Conservation (phyloP, 768 basidiomycete genomes). For the Termitomyces sp. region DNA sequence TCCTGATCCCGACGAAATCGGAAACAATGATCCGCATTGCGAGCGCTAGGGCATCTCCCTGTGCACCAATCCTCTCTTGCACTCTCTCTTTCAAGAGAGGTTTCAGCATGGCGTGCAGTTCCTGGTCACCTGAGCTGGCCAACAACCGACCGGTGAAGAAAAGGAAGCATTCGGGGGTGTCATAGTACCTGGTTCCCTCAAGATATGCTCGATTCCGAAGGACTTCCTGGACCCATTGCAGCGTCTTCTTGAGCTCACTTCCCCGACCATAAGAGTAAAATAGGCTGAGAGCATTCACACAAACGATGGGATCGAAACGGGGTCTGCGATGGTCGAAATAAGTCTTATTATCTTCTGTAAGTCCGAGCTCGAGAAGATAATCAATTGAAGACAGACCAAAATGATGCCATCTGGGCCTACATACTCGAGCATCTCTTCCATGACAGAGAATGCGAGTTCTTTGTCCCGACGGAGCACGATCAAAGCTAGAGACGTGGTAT, state of each 20-base stretch:
- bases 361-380: neutral
- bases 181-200: slow-evolving; percentile 52
- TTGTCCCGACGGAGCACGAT: slow-evolving; percentile 32
- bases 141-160: slow-evolving; percentile 46
- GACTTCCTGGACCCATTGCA: slow-evolving; percentile 44
- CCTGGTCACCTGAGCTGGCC: slow-evolving; percentile 23
- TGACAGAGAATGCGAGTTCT: slow-evolving; percentile 32
- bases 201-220: slow-evolving; percentile 48
- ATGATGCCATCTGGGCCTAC: slow-evolving; percentile 46
- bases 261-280: slow-evolving; percentile 48
- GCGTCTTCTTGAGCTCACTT: slow-evolving; percentile 34
- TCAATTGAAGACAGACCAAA: slow-evolving; percentile 24
- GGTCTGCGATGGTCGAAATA: slow-evolving; percentile 48
- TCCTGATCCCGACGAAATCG: slow-evolving; percentile 30
- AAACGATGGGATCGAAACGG: slow-evolving; percentile 49
- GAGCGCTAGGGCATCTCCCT: slow-evolving; percentile 49
- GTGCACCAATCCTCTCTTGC: slow-evolving; percentile 42
- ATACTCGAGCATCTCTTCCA: slow-evolving; percentile 55
- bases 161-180: slow-evolving; percentile 45
- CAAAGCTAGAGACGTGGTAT: slow-evolving; percentile 52
- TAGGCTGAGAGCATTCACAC: slow-evolving; percentile 42
- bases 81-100: slow-evolving; percentile 39
- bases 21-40: slow-evolving; percentile 51
- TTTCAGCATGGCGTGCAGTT: slow-evolving; percentile 30
- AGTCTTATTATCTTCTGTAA: slow-evolving; percentile 26